phyloP scores from a whole-genome alignment of 1,284 basidiomycete genomes.

The Exobasidium rhododendri region DNA sequence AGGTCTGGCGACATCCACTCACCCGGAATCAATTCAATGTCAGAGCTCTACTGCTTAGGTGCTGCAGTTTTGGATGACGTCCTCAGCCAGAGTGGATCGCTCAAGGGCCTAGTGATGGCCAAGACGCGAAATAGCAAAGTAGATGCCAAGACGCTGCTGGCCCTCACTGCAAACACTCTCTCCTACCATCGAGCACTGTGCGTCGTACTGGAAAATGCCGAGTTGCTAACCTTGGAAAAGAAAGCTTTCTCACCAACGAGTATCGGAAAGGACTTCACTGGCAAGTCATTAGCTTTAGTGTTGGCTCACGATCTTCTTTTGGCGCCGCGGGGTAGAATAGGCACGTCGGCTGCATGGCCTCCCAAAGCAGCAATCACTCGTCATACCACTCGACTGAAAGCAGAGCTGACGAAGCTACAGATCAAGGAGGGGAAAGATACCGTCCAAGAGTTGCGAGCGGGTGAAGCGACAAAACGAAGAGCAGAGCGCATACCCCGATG shows the following conservation, averaged over 20 bases:
- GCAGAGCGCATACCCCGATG: conserved; percentile 38
- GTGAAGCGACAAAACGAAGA: conserved; percentile 22
- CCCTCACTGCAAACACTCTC: conserved; percentile 39
- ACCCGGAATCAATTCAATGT: too few relatives aligned
- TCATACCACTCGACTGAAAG: conserved; percentile 80
- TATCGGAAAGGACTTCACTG: conserved; percentile 4
- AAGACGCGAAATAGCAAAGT: not conserved
- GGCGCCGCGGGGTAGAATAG: conserved; percentile 33
- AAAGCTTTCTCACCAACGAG: conserved; percentile 18
- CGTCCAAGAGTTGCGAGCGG: conserved; percentile 38
- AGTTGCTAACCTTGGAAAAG: conserved; percentile 25
- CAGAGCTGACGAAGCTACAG: conserved; percentile 79
- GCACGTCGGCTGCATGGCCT: conserved; percentile 43
- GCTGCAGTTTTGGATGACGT: conserved; percentile 3
- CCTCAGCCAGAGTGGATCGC: conserved; percentile 1
- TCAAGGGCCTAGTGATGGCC: conserved; percentile 4
- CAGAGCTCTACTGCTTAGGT: conserved; percentile 2
- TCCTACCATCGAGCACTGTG: conserved; percentile 31
- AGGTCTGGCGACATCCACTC: too few relatives aligned
- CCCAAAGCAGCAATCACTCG: conserved; percentile 56
- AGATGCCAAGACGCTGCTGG: conserved; percentile 41
- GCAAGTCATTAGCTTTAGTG: conserved; percentile 36
- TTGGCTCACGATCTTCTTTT: conserved; percentile 48
- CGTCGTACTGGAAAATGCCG: conserved; percentile 23
- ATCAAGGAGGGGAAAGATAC: conserved; percentile 57